Percentiles rank a stretch among this genome's conserved stretches.
phyloP scores from a whole-genome alignment of 768 basidiomycete genomes.

The Leccinum broughii region DNA sequence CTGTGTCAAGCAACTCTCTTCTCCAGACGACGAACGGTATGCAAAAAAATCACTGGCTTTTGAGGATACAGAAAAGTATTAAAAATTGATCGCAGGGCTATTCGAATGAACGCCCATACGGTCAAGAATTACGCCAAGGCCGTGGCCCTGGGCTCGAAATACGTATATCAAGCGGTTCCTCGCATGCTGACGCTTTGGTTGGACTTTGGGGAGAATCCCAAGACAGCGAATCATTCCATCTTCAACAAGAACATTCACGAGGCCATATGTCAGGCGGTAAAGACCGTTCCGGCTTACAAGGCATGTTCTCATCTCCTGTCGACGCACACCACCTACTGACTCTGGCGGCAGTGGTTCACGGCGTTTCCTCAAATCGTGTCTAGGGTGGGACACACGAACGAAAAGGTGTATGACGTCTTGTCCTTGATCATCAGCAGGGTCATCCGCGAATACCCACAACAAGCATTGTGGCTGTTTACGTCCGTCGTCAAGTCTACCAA shows the following conservation, averaged over 20 bases:
- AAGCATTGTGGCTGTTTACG: slow-evolving; percentile 90
- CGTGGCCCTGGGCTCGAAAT: slow-evolving; percentile 85
- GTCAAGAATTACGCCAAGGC: slow-evolving; percentile 69
- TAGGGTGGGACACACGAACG: slow-evolving; percentile 76
- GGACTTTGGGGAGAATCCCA: slow-evolving; percentile 69
- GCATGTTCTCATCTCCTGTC: slow-evolving; percentile 37
- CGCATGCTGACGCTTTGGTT: slow-evolving; percentile 94
- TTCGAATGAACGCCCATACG: slow-evolving; percentile 65
- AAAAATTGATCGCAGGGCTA: slow-evolving; percentile 41
- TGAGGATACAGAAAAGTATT: neutral
- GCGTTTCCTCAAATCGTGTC: slow-evolving; percentile 98
- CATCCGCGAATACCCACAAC: slow-evolving; percentile 82
- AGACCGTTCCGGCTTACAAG: slow-evolving; percentile 75
- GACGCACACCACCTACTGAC: slow-evolving; percentile 7
- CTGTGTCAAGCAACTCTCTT: slow-evolving; percentile 56
- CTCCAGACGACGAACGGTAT: slow-evolving; percentile 55
- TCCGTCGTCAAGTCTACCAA: slow-evolving; percentile 87
- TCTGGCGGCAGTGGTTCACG: slow-evolving; percentile 75
- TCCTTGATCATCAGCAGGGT: slow-evolving; percentile 68
- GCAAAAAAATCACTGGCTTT: slow-evolving; percentile 2
- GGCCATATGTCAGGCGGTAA: slow-evolving; percentile 53
- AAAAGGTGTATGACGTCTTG: slow-evolving; percentile 59
- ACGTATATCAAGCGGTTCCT: slow-evolving; percentile 93
- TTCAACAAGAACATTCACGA: slow-evolving; percentile 58
- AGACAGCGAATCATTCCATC: slow-evolving; percentile 31